Evolutionary conservation across 352 stramenopile species (phyloP), one percentile per base, ranked within the genome.

Genomic region (Peronospora destructor): DNA sequence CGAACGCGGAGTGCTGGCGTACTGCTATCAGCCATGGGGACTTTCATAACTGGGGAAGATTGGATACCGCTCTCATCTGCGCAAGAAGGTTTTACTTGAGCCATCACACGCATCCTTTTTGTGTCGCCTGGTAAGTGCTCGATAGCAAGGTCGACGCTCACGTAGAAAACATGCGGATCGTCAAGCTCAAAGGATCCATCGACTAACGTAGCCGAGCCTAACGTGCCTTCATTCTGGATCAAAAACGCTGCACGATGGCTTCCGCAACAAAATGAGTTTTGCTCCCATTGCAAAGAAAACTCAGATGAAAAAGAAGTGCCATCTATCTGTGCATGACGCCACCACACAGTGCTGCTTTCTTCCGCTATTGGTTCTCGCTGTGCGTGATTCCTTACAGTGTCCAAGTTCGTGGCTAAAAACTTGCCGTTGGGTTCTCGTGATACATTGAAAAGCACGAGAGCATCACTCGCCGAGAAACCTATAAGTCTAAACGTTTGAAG

Each of bases 401-500:
- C 25, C 11, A 43, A 9, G 10, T 37, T 47, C 6, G 71, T 51
- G 14, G 53, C 40, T n/a, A 82, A 30, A 41, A 49, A 66, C 29
- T 74, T 73, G 23, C 45, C 50, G 16, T 68, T 61, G 9, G 48
- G 32, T 23, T 59, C 59, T 16, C 56, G 53, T 35, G 52, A 45
- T 8, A 70, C 21, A 13, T 68, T 59, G 8, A 49, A 55, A 8
- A 72, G 28, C 10, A 61, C 17, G 19, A 78, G 41, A 8, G 53
- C 53, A 34, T 78, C 68, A 14, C 34, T 59, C 8, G 52, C 66
- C 9, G 65, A 38, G 38, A 89, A 89, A 0, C 49, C 55, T 26
- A 66, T 64, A 12, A 80, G 63, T 12, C 41, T 41, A 46, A 89
- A 85, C 2, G 71, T 74, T 52, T 89, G 75, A 2, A 87, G 62